Evolutionary conservation across 2,329 filamentous ascomycete species (phyloP).

Genomic region (Pseudogymnoascus sp.): DNA sequence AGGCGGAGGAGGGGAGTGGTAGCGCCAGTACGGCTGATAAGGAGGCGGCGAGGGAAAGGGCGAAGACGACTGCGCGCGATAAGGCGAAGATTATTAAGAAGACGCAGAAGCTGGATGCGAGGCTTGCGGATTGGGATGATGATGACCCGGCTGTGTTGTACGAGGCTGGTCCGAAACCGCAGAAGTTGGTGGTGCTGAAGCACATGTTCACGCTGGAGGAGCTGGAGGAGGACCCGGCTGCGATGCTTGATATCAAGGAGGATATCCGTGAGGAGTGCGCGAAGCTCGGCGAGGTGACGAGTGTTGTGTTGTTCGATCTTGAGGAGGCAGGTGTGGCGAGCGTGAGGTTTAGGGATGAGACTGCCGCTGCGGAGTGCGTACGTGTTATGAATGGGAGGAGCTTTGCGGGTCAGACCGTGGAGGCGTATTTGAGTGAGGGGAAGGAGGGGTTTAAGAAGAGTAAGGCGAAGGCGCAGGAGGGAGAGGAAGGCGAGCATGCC

Average conservation of each 20-base stretch:
- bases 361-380: conserved; percentile 65
- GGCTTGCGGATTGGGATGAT: conserved; percentile 91
- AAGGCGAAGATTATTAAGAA: conserved; percentile 87
- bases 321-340: conserved; percentile 79
- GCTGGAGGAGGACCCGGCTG: conserved; percentile 74
- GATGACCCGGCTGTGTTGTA: conserved; percentile 60
- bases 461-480: conserved; percentile 40
- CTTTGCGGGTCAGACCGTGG: conserved; percentile 64
- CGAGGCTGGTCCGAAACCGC: conserved; percentile 45
- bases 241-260: conserved; percentile 84
- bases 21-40: conserved; percentile 17
- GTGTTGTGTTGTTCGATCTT: conserved; percentile 81
- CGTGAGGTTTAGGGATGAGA: conserved; percentile 67
- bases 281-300: conserved; percentile 81
- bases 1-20: conserved; percentile 40
- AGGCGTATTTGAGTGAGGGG: conserved; percentile 63
- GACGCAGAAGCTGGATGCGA: conserved; percentile 83
- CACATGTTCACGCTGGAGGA: conserved; percentile 89
- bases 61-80: conserved; percentile 52
- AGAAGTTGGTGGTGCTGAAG: conserved; percentile 78
- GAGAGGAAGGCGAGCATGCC: neutral
- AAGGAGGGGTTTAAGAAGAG: conserved; percentile 66
- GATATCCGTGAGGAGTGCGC: conserved; percentile 86
- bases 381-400: conserved; percentile 69
- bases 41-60: conserved; percentile 39